These are phyloP conservation scores for Arachnopeziza araneosa DNA, from an alignment of 2,329 filamentous ascomycete genomes.

Conservation along the genomic window DNA sequence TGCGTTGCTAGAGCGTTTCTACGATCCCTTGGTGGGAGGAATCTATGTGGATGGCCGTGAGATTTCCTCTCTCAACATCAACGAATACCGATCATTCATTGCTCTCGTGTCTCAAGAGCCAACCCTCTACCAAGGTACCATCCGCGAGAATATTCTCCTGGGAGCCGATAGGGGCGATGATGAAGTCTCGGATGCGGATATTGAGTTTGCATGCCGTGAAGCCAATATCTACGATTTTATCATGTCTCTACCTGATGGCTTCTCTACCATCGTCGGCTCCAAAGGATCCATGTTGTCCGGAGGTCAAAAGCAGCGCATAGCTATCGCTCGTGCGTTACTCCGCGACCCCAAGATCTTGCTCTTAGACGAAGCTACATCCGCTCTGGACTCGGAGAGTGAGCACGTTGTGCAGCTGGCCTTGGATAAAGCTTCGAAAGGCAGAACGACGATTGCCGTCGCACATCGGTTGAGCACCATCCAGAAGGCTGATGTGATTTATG, in stretches of 20 bases:
- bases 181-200: constrained; percentile 53
- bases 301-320: constrained; percentile 91
- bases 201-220: constrained; percentile 78
- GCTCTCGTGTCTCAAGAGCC: constrained; percentile 92
- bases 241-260: constrained; percentile 76
- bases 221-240: constrained; percentile 94
- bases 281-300: constrained; percentile 83
- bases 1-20: constrained; percentile 87
- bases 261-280: constrained; percentile 78
- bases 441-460: constrained; percentile 91
- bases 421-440: constrained; percentile 74
- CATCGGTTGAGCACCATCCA: constrained; percentile 90
- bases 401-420: constrained; percentile 76
- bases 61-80: constrained; percentile 74
- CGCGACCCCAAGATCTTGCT: constrained; percentile 85
- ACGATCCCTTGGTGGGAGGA: constrained; percentile 76
- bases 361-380: constrained; percentile 75
- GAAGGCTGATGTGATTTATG: constrained; percentile 90
- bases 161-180: constrained; percentile 64
- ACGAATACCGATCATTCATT: constrained; percentile 77
- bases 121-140: constrained; percentile 87
- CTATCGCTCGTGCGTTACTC: constrained; percentile 81
- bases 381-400: constrained; percentile 71
- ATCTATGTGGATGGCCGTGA: constrained; percentile 80
- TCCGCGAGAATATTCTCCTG: constrained; percentile 84